A percentile compares a stretch with the other conserved stretches of the same genome.
phyloP scores from a whole-genome alignment of 1,139 yeast species.

The Magnusiomyces paraingens region DNA sequence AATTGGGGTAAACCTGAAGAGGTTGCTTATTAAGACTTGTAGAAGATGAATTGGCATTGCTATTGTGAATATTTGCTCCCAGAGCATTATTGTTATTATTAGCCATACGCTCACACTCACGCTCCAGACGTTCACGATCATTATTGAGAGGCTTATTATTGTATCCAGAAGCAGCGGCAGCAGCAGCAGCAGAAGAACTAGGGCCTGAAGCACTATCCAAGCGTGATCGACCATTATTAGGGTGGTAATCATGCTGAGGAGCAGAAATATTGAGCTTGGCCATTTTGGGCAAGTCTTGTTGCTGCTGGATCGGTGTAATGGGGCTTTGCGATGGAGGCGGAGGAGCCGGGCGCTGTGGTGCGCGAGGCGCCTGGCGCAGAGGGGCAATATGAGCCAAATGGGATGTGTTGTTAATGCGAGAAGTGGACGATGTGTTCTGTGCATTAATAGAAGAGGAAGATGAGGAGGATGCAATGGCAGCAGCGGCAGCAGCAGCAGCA shows the following conservation, averaged over 20 bases:
- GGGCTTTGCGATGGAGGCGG: not conserved
- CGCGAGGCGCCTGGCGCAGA: conserved; percentile 26
- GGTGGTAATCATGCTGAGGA: not conserved
- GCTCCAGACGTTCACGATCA: not conserved
- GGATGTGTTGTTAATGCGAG: conserved; percentile 24
- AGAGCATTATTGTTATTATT: not conserved
- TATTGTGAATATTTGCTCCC: not conserved
- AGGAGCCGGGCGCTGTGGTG: conserved; percentile 8
- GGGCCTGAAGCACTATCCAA: conserved; percentile 4
- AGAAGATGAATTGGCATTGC: not conserved
- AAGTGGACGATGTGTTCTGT: conserved; percentile 9
- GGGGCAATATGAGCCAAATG: conserved; percentile 29
- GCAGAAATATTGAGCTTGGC: not conserved
- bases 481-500: not conserved
- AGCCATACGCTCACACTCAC: not conserved
- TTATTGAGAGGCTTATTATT: not conserved
- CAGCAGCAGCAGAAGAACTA: conserved; percentile 2
- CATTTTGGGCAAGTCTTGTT: not conserved
- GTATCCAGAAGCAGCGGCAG: conserved; percentile 1
- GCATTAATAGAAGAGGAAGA: conserved; percentile 5
- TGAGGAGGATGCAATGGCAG: not conserved
- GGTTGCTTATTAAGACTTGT: not conserved
- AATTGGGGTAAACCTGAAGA: conserved; percentile 3
- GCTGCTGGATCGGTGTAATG: not conserved
- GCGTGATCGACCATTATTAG: not conserved